Base-by-base conservation (phyloP, 2,329 filamentous ascomycete genomes). In the Colletotrichum endophyticum region DNA sequence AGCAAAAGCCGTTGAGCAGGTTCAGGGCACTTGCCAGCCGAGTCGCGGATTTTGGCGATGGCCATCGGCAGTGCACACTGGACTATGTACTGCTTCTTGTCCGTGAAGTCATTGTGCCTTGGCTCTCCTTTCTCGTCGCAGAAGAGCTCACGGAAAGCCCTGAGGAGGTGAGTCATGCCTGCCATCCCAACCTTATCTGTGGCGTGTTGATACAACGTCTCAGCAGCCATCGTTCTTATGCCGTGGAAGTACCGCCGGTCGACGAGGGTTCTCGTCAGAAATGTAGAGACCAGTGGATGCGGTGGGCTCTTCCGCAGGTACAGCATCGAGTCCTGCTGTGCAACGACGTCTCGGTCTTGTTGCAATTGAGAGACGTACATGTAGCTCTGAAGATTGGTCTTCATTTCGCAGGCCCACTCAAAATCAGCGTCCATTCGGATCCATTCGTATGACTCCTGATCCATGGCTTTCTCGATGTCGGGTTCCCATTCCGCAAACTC, bases 291-390 rank as follows among this genome's bases (percentile, higher is more conserved):
- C 57, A 99, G 91, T 8, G 94, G 93, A 84, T 96, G 95, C 27
- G 95, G 91, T 63, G 92, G 93, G 86, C 83, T 90, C 83, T 85
- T 84, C 56, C 91, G 89, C 79, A 98, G 91, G 82, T 94, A 95
- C 81, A 97, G 89, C 86, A 98, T 92, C 6, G 95, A 92, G 80
- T 94, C 92, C 80, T 93, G 91, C 79, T 94, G 92, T n/a, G 98
- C 98, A 78, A 98, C 95, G 75, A 99, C 95, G 83, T 99, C 98
- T 80, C 96, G 91, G 85, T 99, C 97, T 84, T 99, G 97, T 84
- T 99, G 97, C 78, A 99, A 89, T 84, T 99, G 97, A 27, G 97
- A 98, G 75, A 98, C 92, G 83, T 97, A 98, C 98, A 99, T 99
- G 88, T 99, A 99, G 6, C 95, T 92, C 62, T 95, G 95, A 90